phyloP scores from a whole-genome alignment of 2,329 filamentous ascomycete genomes.

The Stachybotrys echinatus region DNA sequence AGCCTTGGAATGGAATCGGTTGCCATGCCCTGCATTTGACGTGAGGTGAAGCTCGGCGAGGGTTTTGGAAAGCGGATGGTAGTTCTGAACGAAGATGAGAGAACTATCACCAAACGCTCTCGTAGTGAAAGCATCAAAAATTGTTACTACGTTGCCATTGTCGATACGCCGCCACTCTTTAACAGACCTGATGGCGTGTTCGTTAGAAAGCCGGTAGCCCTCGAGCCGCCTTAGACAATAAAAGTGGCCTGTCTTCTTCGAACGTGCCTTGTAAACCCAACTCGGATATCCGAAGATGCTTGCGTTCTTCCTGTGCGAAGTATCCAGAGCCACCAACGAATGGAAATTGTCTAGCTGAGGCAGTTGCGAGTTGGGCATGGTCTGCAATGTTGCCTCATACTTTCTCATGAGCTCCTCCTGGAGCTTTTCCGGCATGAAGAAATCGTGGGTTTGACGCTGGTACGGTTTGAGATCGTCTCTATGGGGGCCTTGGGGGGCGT shows the following conservation, averaged over 20 bases:
- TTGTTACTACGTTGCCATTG: conserved; percentile 75
- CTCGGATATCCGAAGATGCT: conserved; percentile 81
- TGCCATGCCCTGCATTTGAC: conserved; percentile 31
- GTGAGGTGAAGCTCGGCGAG: conserved; percentile 75
- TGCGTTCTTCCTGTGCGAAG: conserved; percentile 70
- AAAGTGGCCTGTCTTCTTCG: conserved; percentile 80
- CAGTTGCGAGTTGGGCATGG: conserved; percentile 71
- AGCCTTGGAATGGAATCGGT: conserved; percentile 37
- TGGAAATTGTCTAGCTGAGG: conserved; percentile 85
- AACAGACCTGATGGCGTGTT: conserved; percentile 79
- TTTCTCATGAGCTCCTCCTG: conserved; percentile 88
- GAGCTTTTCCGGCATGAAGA: conserved; percentile 83
- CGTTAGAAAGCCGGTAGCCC: conserved; percentile 82
- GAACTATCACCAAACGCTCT: conserved; percentile 92
- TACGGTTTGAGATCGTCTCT: conserved; percentile 77
- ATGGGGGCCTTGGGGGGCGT: conserved; percentile 80
- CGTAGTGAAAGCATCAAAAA: conserved; percentile 91
- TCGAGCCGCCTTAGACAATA: conserved; percentile 85
- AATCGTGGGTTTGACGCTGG: conserved; percentile 81
- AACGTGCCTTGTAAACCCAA: conserved; percentile 94
- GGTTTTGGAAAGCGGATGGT: conserved; percentile 86
- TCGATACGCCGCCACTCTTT: conserved; percentile 85
- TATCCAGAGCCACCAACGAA: conserved; percentile 85
- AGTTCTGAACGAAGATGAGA: conserved; percentile 88
- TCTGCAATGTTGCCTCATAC: conserved; percentile 77